Base-by-base conservation (phyloP, 805 yeast species). In the Candida namnaoensis region DNA sequence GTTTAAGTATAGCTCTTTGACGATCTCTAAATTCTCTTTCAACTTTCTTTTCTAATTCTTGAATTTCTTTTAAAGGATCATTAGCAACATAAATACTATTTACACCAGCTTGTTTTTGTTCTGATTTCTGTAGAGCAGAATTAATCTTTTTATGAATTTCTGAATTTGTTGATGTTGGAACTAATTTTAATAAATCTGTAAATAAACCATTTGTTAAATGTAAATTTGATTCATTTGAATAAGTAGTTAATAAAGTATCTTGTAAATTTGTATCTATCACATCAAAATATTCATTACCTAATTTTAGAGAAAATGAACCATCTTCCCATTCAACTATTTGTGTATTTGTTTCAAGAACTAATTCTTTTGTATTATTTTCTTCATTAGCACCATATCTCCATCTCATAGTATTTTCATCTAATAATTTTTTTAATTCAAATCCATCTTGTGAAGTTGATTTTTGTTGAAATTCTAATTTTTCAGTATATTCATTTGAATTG, bases 321-420 rank as follows among this genome's bases (percentile, higher is more conserved):
- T 93, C 98, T 42, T 84, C 82, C 99, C 99, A 93, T 59, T 87
- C 84, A 32, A 93, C 74, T 43, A 91, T 78, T 56, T 90, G 87
- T 5, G 96, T 81, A 57, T 93, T 93, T 9, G 95, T 82, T 58
- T 88, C 95, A 52, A 85, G 85, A 54, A 76, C 75, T 48, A 90
- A 78, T 15, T 64, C 59, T 46, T 82, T 88, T 36, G 79, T 80
- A 41, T 72, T 66, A n/a, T 74, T 76, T 7, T 41, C 28, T 10
- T 49, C 41, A 45, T 79, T 80, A 44, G 82, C 76, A 13, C 88
- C 82, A 60, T 90, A 91, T 62, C 95, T 78, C 99, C 99, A 93
- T 56, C 99, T 76, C 32, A 93, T 70, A 0, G 96, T 88, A 60
- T 88, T 91, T 54, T 85, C 88, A 47, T 82, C 87, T 42, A 76